Evolutionary conservation across 2,329 filamentous ascomycete species (phyloP).

Genomic region (Pseudogymnoascus sp.): DNA sequence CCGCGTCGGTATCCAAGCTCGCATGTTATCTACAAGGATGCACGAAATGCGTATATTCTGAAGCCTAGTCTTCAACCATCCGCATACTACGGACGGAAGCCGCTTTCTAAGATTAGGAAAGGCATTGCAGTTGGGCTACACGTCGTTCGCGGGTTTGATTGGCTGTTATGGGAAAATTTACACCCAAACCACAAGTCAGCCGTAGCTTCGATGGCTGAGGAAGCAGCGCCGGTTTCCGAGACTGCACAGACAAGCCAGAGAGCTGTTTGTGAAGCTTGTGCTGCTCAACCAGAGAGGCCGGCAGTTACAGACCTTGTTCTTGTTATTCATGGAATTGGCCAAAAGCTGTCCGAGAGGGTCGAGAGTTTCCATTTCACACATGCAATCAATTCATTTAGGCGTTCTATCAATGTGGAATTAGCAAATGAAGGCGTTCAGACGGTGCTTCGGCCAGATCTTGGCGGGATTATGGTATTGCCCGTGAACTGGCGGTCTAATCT

Average conservation of each 20-base stretch:
- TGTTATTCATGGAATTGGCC: constrained; percentile 91
- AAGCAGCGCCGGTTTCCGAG: constrained; percentile 17
- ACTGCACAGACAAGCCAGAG: constrained; percentile 16
- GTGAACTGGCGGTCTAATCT: constrained; percentile 89
- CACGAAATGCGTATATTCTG: constrained; percentile 69
- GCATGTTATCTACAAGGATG: constrained; percentile 81
- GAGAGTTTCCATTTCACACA: constrained; percentile 98
- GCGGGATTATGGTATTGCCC: constrained; percentile 88
- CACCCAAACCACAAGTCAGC: constrained; percentile 38
- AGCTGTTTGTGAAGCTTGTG: constrained; percentile 49
- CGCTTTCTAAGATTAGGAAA: constrained; percentile 72
- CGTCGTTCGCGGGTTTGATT: constrained; percentile 84
- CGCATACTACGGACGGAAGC: constrained; percentile 72
- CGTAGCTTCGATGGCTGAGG: constrained; percentile 27
- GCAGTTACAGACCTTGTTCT: constrained; percentile 81
- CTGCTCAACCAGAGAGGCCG: constrained; percentile 54
- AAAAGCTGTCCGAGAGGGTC: constrained; percentile 89
- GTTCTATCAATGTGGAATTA: constrained; percentile 79
- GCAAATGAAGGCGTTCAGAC: constrained; percentile 65
- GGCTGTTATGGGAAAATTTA: constrained; percentile 65
- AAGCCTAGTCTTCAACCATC: constrained; percentile 82
- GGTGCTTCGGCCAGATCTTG: constrained; percentile 68
- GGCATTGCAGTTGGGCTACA: constrained; percentile 75
- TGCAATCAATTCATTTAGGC: constrained; percentile 82
- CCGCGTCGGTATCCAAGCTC: constrained; percentile 60